Evolutionary conservation across 345 rosid species (phyloP), one percentile per base, ranked within the genome.

Genomic region (Tarenaya hassleriana): DNA sequence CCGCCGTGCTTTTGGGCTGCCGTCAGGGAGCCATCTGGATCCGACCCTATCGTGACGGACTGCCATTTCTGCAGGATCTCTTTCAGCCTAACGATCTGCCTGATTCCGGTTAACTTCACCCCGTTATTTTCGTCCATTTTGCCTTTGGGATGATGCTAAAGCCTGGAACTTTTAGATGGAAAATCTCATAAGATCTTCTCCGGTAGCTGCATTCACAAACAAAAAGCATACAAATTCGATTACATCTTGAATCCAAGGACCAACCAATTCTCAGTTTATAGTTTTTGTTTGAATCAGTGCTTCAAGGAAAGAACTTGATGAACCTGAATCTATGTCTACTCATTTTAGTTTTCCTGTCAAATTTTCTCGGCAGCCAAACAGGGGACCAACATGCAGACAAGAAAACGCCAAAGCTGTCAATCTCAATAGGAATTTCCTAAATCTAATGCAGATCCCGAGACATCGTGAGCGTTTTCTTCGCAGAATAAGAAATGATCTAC

Each of bases 61-160:
- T 84, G 96, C 96, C 98, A 92, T 73, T 80, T 87, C n/a, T 84
- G 88, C 62, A 92, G 71, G 50, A 92, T 64, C 67, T 81, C 96
- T 70, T 85, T 92, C 3, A 87, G 77, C 74, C 77, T 69, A 40
- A 83, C 88, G 12, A 92, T 85, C 80, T 84, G 94, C 51, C 82
- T 49, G 63, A 87, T 87, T 52, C 98, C 94, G 0, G 71, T 77
- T 68, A 82, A 37, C 82, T 81, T 87, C 32, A 42, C 60, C 34
- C 68, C 69, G 55, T 83, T 77, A 47, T 67, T 65, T 17, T 71
- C 95, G 19, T 86, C 94, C 97, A 82, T 84, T 52, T 71, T 64
- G 41, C 62, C 57, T 49, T 46, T 62, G 24, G 4, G 41, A 58
- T 35, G 61, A 59, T 62, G 44, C 31, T 41, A 48, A 42, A 50